Percentiles rank a stretch among this genome's conserved stretches.
phyloP scores from a whole-genome alignment of 2,329 filamentous ascomycete genomes.

The Nemania sp. region DNA sequence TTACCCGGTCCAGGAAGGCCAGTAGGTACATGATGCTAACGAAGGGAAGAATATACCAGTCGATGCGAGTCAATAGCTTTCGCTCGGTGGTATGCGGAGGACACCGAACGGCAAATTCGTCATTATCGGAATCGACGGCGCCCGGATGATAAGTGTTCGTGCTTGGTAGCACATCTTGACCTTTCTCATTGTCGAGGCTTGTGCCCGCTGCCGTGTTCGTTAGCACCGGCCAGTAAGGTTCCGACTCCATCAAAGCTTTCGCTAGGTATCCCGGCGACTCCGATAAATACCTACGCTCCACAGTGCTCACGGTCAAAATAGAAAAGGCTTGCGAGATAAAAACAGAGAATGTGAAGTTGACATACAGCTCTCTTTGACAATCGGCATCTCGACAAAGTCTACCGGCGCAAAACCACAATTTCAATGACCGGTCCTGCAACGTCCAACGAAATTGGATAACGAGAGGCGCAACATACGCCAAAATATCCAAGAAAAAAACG shows the following conservation, averaged over 20 bases:
- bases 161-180: conserved; percentile 35
- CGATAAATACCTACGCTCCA: not conserved
- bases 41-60: conserved; percentile 77
- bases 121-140: conserved; percentile 46
- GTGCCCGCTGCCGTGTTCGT: conserved; percentile 30
- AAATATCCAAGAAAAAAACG: not conserved
- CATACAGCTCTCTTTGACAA: not conserved
- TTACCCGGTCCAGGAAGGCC: conserved; percentile 70
- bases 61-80: conserved; percentile 76
- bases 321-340: not conserved
- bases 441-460: not conserved
- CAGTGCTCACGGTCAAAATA: not conserved
- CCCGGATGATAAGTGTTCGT: conserved; percentile 49
- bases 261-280: not conserved
- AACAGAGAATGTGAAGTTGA: not conserved
- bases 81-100: conserved; percentile 71
- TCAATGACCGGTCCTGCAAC: not conserved
- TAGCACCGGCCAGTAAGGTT: conserved; percentile 26
- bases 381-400: not conserved
- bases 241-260: not conserved
- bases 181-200: conserved; percentile 45
- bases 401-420: not conserved
- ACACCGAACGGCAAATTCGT: conserved; percentile 54
- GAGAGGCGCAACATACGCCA: not conserved
- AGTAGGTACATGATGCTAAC: conserved; percentile 70